Percentiles rank a stretch among this genome's conserved stretches.
phyloP scores from a whole-genome alignment of 208 protist genomes.

The Kentomonas sorsogonicus region DNA sequence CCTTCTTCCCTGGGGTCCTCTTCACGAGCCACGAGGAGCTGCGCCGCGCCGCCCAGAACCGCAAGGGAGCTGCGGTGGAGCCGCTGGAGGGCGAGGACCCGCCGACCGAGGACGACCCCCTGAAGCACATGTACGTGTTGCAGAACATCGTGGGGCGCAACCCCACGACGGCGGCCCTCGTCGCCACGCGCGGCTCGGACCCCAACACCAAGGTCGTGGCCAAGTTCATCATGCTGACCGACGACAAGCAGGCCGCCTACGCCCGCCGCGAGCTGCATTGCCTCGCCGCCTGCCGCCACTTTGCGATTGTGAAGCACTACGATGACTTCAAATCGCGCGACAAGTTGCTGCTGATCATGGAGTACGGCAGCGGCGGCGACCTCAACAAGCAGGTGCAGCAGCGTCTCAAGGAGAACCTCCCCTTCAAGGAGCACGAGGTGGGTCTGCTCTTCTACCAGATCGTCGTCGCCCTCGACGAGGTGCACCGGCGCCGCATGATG shows the following conservation, averaged over 20 bases:
- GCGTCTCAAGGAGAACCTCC: slow-evolving; percentile 60
- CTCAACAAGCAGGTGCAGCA: slow-evolving; percentile 84
- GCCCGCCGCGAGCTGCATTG: slow-evolving; percentile 83
- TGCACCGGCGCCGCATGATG: slow-evolving; percentile 84
- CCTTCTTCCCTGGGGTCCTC: slow-evolving; percentile 77
- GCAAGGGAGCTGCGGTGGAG: slow-evolving; percentile 21
- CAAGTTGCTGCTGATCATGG: slow-evolving; percentile 85
- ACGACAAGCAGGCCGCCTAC: slow-evolving; percentile 78
- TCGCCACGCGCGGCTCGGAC: slow-evolving; percentile 66
- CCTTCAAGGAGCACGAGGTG: slow-evolving; percentile 82
- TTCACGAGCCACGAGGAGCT: slow-evolving; percentile 67
- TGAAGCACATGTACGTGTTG: slow-evolving; percentile 81
- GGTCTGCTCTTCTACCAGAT: slow-evolving; percentile 84
- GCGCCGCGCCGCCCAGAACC: slow-evolving; percentile 32
- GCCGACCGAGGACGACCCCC: slow-evolving; percentile 50
- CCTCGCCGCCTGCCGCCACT: slow-evolving; percentile 81
- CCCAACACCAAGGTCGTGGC: slow-evolving; percentile 62
- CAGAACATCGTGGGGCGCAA: slow-evolving; percentile 75
- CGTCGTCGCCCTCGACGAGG: slow-evolving; percentile 76
- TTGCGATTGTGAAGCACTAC: slow-evolving; percentile 87
- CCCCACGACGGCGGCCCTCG: slow-evolving; percentile 78
- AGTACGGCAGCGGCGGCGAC: slow-evolving; percentile 86
- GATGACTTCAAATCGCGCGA: slow-evolving; percentile 73
- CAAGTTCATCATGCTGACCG: slow-evolving; percentile 84
- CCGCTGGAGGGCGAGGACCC: slow-evolving; percentile 67